A percentile compares a stretch with the other conserved stretches of the same genome.
These are phyloP conservation scores for Pascua guehoae DNA, from an alignment of 1,284 basidiomycete species.

Conservation along the genomic window DNA sequence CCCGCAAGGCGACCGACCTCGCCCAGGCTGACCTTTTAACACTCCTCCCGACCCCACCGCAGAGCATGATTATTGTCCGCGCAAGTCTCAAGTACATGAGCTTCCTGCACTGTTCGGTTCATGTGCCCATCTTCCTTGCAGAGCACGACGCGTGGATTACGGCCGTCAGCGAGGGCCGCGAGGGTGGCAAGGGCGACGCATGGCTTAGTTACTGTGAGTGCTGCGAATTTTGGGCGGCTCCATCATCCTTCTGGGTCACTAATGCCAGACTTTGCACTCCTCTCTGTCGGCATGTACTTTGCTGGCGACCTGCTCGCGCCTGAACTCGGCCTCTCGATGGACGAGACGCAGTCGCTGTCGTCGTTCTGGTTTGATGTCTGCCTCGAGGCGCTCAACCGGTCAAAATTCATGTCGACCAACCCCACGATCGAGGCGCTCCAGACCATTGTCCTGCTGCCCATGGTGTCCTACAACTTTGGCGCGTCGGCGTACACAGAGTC, in stretches of 20 bases:
- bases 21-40: conserved; percentile 24
- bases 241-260: not conserved
- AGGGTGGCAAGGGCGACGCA: conserved; percentile 19
- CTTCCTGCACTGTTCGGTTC: conserved; percentile 27
- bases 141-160: conserved; percentile 30
- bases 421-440: conserved; percentile 22
- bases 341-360: conserved; percentile 16
- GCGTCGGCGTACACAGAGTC: conserved; percentile 23
- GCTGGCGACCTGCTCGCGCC: conserved; percentile 19
- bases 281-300: conserved; percentile 23
- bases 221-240: not conserved
- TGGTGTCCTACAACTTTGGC: conserved; percentile 24
- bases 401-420: conserved; percentile 25
- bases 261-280: conserved; percentile 15
- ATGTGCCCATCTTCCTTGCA: conserved; percentile 24
- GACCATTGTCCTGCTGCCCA: conserved; percentile 21
- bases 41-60: conserved; percentile 14
- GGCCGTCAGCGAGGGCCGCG: conserved; percentile 14
- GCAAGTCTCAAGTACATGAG: conserved; percentile 21
- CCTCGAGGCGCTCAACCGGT: conserved; percentile 23
- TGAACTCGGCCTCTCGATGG: conserved; percentile 17
- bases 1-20: conserved; percentile 19
- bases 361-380: conserved; percentile 24
- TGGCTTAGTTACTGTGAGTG: conserved; percentile 20
- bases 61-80: conserved; percentile 21